Evolutionary conservation across 208 protist genomes (phyloP).

Genomic region (Dictyostelium gargantuum): DNA sequence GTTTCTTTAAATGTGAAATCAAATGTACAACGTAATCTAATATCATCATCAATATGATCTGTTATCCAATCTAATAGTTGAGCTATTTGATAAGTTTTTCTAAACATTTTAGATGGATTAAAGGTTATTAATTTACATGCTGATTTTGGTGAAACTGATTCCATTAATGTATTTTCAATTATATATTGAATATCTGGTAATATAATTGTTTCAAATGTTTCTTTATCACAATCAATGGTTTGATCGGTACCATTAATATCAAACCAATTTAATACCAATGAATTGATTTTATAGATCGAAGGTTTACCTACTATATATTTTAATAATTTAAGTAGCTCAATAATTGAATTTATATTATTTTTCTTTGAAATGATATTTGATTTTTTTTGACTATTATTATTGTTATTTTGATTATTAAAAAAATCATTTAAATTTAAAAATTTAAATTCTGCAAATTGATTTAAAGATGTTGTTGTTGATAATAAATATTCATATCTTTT

Average conservation of each 20-base stretch:
- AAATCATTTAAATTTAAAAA: not conserved
- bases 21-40: not conserved
- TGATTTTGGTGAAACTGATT: not conserved
- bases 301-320: not conserved
- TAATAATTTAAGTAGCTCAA: not conserved
- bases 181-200: not conserved
- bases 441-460: not conserved
- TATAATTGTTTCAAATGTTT: not conserved
- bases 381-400: not conserved
- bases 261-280: not conserved
- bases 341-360: not conserved
- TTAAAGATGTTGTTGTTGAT: not conserved
- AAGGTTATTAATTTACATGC: not conserved
- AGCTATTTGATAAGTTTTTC: not conserved
- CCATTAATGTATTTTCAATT: not conserved
- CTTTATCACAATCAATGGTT: not conserved
- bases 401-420: not conserved
- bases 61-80: not conserved
- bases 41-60: not conserved
- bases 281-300: not conserved
- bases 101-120: not conserved
- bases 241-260: not conserved
- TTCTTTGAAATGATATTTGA: no score
- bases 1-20: not conserved
- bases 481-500: not conserved